phyloP scores from a whole-genome alignment of 352 stramenopile species.

The Phytophthora fragariae region DNA sequence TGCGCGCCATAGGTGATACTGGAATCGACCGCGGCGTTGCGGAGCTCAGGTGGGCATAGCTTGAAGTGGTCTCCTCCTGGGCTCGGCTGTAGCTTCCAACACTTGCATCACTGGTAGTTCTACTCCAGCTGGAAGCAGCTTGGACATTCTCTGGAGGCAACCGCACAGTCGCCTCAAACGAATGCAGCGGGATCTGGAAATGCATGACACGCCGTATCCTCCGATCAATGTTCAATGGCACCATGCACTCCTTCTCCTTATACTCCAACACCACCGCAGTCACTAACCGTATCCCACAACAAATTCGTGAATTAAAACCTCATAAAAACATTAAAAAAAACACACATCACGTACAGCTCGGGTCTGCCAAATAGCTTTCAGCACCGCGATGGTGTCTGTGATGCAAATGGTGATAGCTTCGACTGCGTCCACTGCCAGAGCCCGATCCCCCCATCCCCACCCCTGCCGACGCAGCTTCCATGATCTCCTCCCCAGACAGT shows the following conservation, averaged over 20 bases:
- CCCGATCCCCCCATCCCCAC: conserved; percentile 18
- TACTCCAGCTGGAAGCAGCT: conserved; percentile 19
- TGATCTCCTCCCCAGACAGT: conserved; percentile 48
- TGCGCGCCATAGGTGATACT: conserved; percentile 73
- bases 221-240: conserved; percentile 84
- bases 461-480: conserved; percentile 39
- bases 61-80: conserved; percentile 49
- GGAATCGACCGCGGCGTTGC: conserved; percentile 86
- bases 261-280: conserved; percentile 89
- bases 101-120: conserved; percentile 27
- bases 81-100: conserved; percentile 26
- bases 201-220: conserved; percentile 92
- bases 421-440: conserved; percentile 27
- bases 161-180: conserved; percentile 86
- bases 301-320: conserved; percentile 17
- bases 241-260: conserved; percentile 84
- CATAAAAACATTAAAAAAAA: neutral
- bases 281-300: conserved; percentile 41
- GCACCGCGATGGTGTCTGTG: conserved; percentile 36
- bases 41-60: conserved; percentile 53
- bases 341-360: conserved; percentile 57
- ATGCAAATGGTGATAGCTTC: conserved; percentile 47
- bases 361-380: conserved; percentile 73
- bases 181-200: conserved; percentile 84
- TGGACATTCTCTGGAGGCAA: conserved; percentile 54